phyloP scores from a whole-genome alignment of 2,329 filamentous ascomycete genomes.

The Cryphonectria parasitica region DNA sequence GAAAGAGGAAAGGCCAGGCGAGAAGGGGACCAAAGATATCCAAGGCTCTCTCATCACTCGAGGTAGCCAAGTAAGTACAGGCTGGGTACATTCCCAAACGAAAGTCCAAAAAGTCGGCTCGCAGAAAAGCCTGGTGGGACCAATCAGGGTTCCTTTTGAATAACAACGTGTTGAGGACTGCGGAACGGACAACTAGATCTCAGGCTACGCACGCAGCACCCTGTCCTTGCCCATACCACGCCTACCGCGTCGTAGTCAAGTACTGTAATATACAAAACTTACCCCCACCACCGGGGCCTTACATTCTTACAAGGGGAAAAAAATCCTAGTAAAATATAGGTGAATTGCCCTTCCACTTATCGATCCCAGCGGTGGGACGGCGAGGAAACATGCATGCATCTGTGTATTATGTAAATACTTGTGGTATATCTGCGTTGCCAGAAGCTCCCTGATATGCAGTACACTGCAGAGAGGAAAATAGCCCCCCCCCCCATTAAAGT shows the following conservation, averaged over 20 bases:
- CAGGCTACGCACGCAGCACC: not conserved
- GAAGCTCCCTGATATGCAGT: too few relatives aligned
- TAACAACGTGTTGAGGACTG: conserved; percentile 29
- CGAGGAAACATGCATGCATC: too few relatives aligned
- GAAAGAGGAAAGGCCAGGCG: not conserved
- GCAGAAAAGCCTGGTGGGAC: conserved; percentile 4
- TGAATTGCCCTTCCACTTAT: too few relatives aligned
- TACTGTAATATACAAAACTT: too few relatives aligned
- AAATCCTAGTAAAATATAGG: not conserved
- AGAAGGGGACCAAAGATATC: not conserved
- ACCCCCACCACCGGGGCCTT: not conserved
- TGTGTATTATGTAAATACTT: too few relatives aligned
- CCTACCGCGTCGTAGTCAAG: too few relatives aligned
- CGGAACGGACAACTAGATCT: not conserved
- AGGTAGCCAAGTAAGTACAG: not conserved
- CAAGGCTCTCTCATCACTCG: not conserved
- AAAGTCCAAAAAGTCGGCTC: not conserved
- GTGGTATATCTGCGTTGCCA: too few relatives aligned
- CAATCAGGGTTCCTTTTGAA: conserved; percentile 22
- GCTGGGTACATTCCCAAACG: conserved; percentile 1
- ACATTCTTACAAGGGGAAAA: not conserved
- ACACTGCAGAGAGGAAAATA: too few relatives aligned
- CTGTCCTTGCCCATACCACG: too few relatives aligned
- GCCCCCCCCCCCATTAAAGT: too few relatives aligned
- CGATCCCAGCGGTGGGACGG: too few relatives aligned